Conservation (phyloP, 805 yeast species). For the Hanseniaspora vineae region DNA sequence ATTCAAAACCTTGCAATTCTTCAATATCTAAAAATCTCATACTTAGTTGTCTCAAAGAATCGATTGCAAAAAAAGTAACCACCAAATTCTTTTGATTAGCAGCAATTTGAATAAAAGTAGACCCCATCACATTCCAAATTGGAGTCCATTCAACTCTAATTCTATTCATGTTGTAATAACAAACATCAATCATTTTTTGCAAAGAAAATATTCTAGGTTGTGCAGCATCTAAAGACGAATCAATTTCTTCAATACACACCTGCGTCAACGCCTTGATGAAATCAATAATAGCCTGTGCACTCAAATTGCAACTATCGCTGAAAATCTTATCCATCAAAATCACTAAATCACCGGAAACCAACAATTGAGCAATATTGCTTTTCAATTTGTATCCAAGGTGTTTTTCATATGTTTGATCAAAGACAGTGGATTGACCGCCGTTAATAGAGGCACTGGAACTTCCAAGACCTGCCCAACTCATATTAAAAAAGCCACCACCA, state of each 20-base stretch:
- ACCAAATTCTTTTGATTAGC: slow-evolving; percentile 51
- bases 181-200: slow-evolving; percentile 93
- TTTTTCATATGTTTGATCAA: too few species aligned
- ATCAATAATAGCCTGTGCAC: slow-evolving; percentile 74
- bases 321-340: slow-evolving; percentile 81
- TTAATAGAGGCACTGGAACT: slow-evolving; percentile 38
- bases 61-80: slow-evolving; percentile 82
- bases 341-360: slow-evolving; percentile 55
- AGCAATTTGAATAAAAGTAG: slow-evolving; percentile 74
- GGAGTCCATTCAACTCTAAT: slow-evolving; percentile 95
- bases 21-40: slow-evolving; percentile 88
- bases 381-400: slow-evolving; percentile 30
- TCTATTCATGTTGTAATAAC: slow-evolving; percentile 94
- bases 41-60: slow-evolving; percentile 83
- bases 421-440: neutral
- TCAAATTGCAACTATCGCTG: slow-evolving; percentile 63
- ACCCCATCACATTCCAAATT: slow-evolving; percentile 89
- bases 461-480: slow-evolving; percentile 36
- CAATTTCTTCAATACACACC: slow-evolving; percentile 84
- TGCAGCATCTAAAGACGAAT: slow-evolving; percentile 66
- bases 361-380: slow-evolving; percentile 40
- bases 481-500: slow-evolving; percentile 6
- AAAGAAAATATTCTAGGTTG: slow-evolving; percentile 86
- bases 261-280: slow-evolving; percentile 80
- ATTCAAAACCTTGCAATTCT: slow-evolving; percentile 88